Conservation (phyloP, 2,329 filamentous ascomycete species). For the Fusarium coicis region DNA sequence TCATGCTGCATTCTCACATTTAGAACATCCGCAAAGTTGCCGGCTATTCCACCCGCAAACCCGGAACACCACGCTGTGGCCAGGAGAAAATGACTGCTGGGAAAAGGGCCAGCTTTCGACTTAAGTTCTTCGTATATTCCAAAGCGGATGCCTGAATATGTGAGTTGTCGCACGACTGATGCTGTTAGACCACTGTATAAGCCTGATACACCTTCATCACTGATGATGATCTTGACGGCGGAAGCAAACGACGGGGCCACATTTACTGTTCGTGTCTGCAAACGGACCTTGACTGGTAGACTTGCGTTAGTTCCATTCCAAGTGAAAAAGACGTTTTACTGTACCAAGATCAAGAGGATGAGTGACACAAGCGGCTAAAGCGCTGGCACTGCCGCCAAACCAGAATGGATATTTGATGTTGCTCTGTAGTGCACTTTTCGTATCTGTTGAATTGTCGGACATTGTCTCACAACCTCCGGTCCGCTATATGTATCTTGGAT, state of each 20-base stretch:
- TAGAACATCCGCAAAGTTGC: not conserved
- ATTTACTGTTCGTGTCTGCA: not conserved
- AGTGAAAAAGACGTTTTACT: constrained; percentile 38
- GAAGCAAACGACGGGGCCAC: not conserved
- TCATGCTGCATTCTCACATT: constrained; percentile 1
- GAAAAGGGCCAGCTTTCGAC: not conserved
- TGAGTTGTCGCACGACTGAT: not conserved
- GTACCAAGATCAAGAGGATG: constrained; percentile 92
- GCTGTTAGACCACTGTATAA: not conserved
- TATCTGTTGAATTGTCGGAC: rapidly evolving
- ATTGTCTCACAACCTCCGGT: not conserved
- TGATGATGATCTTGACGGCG: not conserved
- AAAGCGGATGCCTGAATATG: not conserved
- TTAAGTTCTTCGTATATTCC: not conserved
- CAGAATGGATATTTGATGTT: constrained; percentile 77
- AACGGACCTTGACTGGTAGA: not conserved
- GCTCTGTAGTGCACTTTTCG: rapidly evolving
- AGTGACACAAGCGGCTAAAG: constrained; percentile 88
- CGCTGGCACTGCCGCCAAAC: constrained; percentile 95
- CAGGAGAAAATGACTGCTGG: not conserved
- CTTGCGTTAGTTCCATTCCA: not conserved
- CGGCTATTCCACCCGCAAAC: not conserved
- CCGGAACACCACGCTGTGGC: not conserved
- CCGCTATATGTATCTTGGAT: rapidly evolving
- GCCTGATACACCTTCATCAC: not conserved